Percentiles rank a stretch among this genome's conserved stretches.
Evolutionary conservation across 768 basidiomycete genomes (phyloP).

Genomic region (Albatrellus ellisii): DNA sequence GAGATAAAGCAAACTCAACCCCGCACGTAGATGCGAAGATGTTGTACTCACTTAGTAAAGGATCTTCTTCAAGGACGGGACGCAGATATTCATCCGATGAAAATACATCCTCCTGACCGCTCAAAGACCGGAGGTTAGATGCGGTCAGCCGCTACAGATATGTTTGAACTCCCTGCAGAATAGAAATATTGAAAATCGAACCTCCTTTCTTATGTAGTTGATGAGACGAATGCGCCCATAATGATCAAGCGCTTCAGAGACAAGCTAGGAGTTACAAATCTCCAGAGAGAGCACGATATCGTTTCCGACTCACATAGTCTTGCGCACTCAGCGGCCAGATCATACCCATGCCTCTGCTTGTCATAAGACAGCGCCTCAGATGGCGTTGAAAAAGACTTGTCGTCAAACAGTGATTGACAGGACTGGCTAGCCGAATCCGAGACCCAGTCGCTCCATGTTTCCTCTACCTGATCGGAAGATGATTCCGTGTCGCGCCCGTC

Average conservation of each 20-base stretch:
- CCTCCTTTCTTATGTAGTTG: slow-evolving; percentile 77
- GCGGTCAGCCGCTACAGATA: slow-evolving; percentile 29
- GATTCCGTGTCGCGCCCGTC: background rate
- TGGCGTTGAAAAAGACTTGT: slow-evolving; percentile 43
- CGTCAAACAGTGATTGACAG: slow-evolving; percentile 69
- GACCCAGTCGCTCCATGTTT: slow-evolving; percentile 72
- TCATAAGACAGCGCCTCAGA: slow-evolving; percentile 53
- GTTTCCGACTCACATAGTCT: slow-evolving; percentile 48
- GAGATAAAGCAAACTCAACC: slow-evolving; percentile 6
- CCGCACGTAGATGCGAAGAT: background rate
- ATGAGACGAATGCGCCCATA: slow-evolving; percentile 71
- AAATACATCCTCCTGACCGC: slow-evolving; percentile 50
- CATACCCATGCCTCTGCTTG: slow-evolving; percentile 43
- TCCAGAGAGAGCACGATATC: slow-evolving; percentile 4
- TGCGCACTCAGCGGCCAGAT: slow-evolving; percentile 37
- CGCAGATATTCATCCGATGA: slow-evolving; percentile 67
- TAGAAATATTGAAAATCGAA: slow-evolving; percentile 16
- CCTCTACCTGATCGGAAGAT: slow-evolving; percentile 27
- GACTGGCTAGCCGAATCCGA: slow-evolving; percentile 47
- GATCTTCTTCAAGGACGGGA: slow-evolving; percentile 78
- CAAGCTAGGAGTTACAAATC: background rate
- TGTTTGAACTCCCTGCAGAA: too few relatives aligned
- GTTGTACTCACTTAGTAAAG: slow-evolving; percentile 62
- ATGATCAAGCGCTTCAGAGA: slow-evolving; percentile 51
- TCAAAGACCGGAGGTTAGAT: slow-evolving; percentile 33